Base-by-base conservation (phyloP, 164 flowering plant species). In the Sextonia rubra region DNA sequence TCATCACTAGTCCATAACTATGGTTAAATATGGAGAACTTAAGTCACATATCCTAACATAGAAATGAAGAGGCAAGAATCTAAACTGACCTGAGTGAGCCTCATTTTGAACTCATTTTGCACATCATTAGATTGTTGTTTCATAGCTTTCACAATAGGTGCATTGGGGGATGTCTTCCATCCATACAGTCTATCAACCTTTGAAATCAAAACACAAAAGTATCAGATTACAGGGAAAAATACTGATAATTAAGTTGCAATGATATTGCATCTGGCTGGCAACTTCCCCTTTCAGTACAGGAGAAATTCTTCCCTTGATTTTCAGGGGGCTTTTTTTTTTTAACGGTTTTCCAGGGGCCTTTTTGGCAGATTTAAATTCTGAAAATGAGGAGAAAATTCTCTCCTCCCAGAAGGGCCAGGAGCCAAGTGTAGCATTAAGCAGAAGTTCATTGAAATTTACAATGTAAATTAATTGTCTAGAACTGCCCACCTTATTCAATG, bases 171-270 rank as follows among this genome's bases (percentile, higher is more conserved):
- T 4, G 84, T 67, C 83, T 88, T 95, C 99, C 99, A 95, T 30
- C 90, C 93, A 90, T 93, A 95, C 25, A 93, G 83, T 75, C 99
- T 87, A 79, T 95, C 99, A 32, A 93, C 97, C 98, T 91, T 79
- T 52, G 71, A 71, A 74, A 30, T 62, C 23, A 4, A 55, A 23
- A 74, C 47, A 49, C 32, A 64, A 74, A 73, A 44, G 68, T 37
- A 37, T 37, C 44, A 23, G 52, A 64, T 24, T 58, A 68, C 44
- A 23, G 64, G 15, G 11, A 6, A 14, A 30, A 44, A 66, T 3
- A 29, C 44, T n/a, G 26, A 37, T 55, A 29, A 29, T 30, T 49
- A 4, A 27, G 22, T 9, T 2, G 27, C 62, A 30, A 44, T 58
- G 66, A 20, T 49, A 47, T 23, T 48, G 44, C 44, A 37, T 37